Evolutionary conservation across 495 filamentous ascomycete genomes (phyloP), one percentile per base, ranked within the genome.

Genomic region (Neurospora pannonica): DNA sequence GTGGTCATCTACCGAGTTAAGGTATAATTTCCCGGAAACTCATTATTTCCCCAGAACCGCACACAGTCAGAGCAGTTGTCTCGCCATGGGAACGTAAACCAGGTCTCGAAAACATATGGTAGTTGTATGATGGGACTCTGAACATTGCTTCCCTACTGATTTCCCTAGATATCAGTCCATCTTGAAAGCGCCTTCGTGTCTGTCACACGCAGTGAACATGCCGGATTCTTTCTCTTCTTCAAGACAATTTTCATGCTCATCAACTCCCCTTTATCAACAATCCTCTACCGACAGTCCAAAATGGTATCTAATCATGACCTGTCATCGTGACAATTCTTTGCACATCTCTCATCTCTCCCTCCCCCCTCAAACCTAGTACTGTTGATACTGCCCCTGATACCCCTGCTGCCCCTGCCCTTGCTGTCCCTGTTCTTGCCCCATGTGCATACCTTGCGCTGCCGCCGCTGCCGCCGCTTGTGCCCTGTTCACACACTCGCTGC

Each of bases 401-500:
- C 48, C 48, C 48, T 15, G 21, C 11, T 60, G 48, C 11, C 24
- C 48, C 13, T 48, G 21, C 1, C 54, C 54, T 54, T 54, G 46
- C 13, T 67, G 46, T 17, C 48, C 54, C 24, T 67, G 54, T 2
- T 36, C 54, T 67, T 67, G 54, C 5, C 13, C 54, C 24, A 31
- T 73, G 67, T 39, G 38, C 60, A 40, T 71, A 38, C 34, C 67
- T 36, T 37, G 73, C 48, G 13, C 24, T 13, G 54, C 48, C 0
- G 24, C 48, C n/a, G 48, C 24, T 0, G 48, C 54, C 28, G 54
- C 54, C 2, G 54, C 28, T 2, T 67, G 54, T 2, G 54, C 28
- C 73, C 60, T 77, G 24, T 37, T 77, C 39, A 71, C 74, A 76
- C 77, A 80, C 28, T 79, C 75, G 7, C 85, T 84, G 78, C 90